Evolutionary conservation across 345 rosid genomes (phyloP), one percentile per base, ranked within the genome.

Genomic region (Brassica juncea): DNA sequence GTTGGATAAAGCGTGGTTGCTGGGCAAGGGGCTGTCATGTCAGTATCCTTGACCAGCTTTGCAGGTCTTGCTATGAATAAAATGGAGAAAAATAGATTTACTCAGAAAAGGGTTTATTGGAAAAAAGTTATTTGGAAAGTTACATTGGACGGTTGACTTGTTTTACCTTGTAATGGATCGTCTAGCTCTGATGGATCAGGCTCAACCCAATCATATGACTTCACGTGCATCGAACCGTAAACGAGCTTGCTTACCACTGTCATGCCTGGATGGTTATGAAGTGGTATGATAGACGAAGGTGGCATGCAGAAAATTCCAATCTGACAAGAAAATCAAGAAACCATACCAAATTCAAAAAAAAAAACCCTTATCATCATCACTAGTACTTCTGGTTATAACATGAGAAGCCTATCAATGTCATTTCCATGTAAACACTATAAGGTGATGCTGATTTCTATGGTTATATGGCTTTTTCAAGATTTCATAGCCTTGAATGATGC

Each of bases 201-300:
- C n/a, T 91, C 84, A 80, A 86, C 84, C 99, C 97, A 93, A 81
- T 96, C 99, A 74, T 90, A 96, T 19, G 99, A 89, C 80, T 85
- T 86, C 70, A 92, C 98, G 35, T 88, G 97, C 79, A 93, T 79
- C 19, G 99, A 82, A 69, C 98, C 97, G 39, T 90, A 93, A 27
- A 96, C 78, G 55, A 93, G 95, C 90, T 91, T 93, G 94, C 98
- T 96, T 82, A 90, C 79, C 61, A 96, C 99, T 19, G 94, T 89
- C 95, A 93, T 91, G 82, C 99, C 95, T n/a, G 99, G 93, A 86
- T 92, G 99, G 84, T 93, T 92, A 82, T 94, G 99, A 73, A 94
- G 94, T 52, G 99, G 99, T 70, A 94, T 94, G 70, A 92, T 74
- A 34, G 98, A 92, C 49, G 90, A 88, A 49, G 99, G 93, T n/a